Evolutionary conservation across 2,329 filamentous ascomycete species (phyloP), one percentile per base, ranked within the genome.

Genomic region (Aotearoamyces nothofagi): DNA sequence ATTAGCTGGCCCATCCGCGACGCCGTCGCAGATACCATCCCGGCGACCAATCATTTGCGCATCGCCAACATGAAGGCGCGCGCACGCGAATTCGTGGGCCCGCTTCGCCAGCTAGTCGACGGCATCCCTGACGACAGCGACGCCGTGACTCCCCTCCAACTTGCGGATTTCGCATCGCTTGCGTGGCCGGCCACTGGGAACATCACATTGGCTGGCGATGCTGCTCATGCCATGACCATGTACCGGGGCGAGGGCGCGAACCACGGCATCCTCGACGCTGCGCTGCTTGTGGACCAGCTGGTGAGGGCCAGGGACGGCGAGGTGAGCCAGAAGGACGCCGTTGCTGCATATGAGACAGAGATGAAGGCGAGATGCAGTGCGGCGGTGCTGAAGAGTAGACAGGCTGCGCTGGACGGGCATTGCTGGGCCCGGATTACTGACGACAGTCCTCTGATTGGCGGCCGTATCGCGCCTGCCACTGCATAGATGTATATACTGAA

Each of bases 191-290:
- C 58, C 24, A 41, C 44, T 17, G 61, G 57, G 9, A 47, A 50
- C 2, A 55, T 60, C 4, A 60, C 60, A 2, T 44, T 68, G 2
- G 47, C 57, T 4, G 63, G 64, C 3, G 64, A 68, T 37, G 57
- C 62, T 2, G 62, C 62, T 0, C 63, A 69, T 41, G 57, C 62
- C 12, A 68, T 69, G 63, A 63, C 61, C 16, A 66, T 68, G 63
- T 65, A 63, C 36, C 56, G 65, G 5, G 66, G 66, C 3, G 66
- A 70, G 42, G 65, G 61, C 1, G 63, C 62, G 3, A 70, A 70
- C 34, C 63, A 69, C 27, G 63, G 58, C 4, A 61, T 70, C 20
- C 40, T 59, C 5, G 66, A 69, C 38, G 59, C 63, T 0, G 40
- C 52, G 3, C 58, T 63, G 17, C 52, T 68, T 22, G 49, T 54